Base-by-base conservation (phyloP, 148 eudicot genomes). In the Mesembryanthemum crystallinum region DNA sequence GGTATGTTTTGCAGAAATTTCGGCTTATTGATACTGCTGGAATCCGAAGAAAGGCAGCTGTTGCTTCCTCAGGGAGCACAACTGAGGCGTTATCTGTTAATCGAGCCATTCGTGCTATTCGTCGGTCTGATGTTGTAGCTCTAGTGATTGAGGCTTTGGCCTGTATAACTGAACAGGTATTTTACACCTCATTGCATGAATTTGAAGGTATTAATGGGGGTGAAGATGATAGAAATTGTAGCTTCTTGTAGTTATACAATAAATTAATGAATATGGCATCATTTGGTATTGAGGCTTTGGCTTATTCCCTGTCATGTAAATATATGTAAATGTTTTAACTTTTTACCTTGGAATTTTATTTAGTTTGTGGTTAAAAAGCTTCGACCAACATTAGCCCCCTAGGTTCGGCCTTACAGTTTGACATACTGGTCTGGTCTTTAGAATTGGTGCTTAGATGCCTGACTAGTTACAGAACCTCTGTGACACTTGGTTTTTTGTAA, bases 161-260 rank as follows among this genome's bases (percentile, higher is more conserved):
- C 65, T 96, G 99, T 77, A 87, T 96, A 29, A 96, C 99, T n/a
- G 98, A 96, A 81, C 99, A 96, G 98, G 99, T 96, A 81, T 69
- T 18, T 64, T 64, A 24, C 73, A 24, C 72, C 32, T 39, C 58
- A 37, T 80, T 55, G 47, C 11, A 45, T 51, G 27, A 52, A 27
- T 20, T 27, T 51, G 24, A 28, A 67, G 18, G 52, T 12, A 23
- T 21, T 25, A 7, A n/a, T 39, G 69, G 18, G 59, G 42, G 9
- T 39, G 1, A 20, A 49, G 61, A 21, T 65, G 57, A 67, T 58
- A 33, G 33, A 35, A 0, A 29, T 37, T 47, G 12, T 27, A 18
- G 18, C 14, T 47, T 69, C 24, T 28, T 49, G 14, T 66, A 47
- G 25, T 29, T 14, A 37, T 27, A 18, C 59, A 5, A 54, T n/a